phyloP scores from a whole-genome alignment of 1,139 yeast species.

The Sugiyamaella paludigena region DNA sequence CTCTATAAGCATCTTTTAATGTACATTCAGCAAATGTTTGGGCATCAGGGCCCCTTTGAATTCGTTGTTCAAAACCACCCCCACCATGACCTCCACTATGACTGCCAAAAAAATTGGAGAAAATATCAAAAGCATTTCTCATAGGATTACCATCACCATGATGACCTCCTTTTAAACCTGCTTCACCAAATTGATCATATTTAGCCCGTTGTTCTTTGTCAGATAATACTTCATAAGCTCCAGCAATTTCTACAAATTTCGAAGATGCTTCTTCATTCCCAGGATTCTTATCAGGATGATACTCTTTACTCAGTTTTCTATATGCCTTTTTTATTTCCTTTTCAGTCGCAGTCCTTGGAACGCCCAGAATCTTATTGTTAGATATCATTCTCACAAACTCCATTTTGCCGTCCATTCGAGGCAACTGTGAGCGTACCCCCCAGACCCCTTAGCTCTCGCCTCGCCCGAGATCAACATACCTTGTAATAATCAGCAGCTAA shows the following conservation, averaged over 20 bases:
- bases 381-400: too few relatives aligned
- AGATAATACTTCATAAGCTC: conserved; percentile 85
- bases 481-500: conserved; percentile 20
- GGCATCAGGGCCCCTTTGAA: conserved; percentile 64
- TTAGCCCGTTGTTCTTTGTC: conserved; percentile 68
- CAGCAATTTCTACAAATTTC: conserved; percentile 85
- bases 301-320: conserved; percentile 76
- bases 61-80: conserved; percentile 42
- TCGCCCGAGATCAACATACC: conserved; percentile 8
- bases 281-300: conserved; percentile 92
- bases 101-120: conserved; percentile 74
- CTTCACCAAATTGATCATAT: conserved; percentile 82
- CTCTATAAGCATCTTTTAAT: conserved; percentile 66
- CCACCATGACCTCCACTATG: conserved; percentile 37
- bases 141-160: conserved; percentile 43
- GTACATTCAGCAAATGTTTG: conserved; percentile 56
- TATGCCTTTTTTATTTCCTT: conserved; percentile 86
- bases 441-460: background rate
- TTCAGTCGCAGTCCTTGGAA: conserved; percentile 65
- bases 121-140: conserved; percentile 66
- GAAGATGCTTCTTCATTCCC: conserved; percentile 79
- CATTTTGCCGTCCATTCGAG: too few relatives aligned
- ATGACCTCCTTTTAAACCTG: conserved; percentile 50
- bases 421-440: background rate
- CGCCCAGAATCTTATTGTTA: conserved; percentile 54